Percentiles rank a stretch among this genome's conserved stretches.
Conservation (phyloP, 1,284 basidiomycete genomes). For the Volvariella volvacea region DNA sequence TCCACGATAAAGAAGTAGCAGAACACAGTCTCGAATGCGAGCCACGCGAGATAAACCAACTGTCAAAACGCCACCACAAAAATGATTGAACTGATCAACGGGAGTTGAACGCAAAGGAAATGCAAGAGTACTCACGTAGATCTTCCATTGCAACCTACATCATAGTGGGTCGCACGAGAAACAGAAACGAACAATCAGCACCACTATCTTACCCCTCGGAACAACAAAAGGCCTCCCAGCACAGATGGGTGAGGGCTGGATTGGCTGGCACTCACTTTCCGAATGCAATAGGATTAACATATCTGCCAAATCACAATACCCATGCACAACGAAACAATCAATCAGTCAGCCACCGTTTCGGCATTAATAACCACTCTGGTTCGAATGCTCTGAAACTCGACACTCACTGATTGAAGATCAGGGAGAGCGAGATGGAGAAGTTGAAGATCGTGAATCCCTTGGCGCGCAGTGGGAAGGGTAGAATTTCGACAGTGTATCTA, state of each 20-base stretch:
- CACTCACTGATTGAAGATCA: conserved; percentile 67
- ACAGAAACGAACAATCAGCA: too few species aligned
- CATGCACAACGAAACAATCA: too few species aligned
- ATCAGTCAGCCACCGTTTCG: too few species aligned
- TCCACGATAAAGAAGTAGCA: conserved; percentile 35
- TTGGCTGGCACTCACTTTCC: neutral
- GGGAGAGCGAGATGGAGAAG: conserved; percentile 56
- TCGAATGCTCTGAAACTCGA: too few species aligned
- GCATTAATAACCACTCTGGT: too few species aligned
- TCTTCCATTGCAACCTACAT: neutral
- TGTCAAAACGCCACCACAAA: too few species aligned
- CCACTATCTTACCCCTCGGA: too few species aligned
- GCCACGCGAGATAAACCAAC: conserved; percentile 38
- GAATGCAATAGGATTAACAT: neutral
- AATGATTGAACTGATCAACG: too few species aligned
- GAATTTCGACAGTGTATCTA: conserved; percentile 64
- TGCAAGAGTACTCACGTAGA: neutral
- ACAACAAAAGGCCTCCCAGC: too few species aligned
- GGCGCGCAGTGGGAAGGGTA: conserved; percentile 66
- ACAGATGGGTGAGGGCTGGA: too few species aligned
- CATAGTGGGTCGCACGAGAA: neutral
- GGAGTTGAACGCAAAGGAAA: too few species aligned
- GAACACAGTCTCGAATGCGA: conserved; percentile 30
- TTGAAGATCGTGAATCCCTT: conserved; percentile 75
- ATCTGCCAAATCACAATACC: too few species aligned